Evolutionary conservation across 106 monocot species (phyloP).

Genomic region (Platanthera zijinensis): DNA sequence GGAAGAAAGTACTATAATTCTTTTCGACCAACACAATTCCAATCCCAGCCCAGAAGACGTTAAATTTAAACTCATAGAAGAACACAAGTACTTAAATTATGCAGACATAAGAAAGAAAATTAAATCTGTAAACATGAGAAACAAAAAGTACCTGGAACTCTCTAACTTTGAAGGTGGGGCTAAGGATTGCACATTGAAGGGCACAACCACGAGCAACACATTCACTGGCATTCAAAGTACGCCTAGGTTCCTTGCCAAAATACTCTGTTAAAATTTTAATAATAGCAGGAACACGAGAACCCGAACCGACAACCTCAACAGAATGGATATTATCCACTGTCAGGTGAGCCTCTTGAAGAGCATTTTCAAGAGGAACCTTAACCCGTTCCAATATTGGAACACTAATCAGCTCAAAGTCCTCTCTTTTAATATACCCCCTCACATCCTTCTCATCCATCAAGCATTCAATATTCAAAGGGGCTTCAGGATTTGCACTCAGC

Average conservation of each 20-base stretch:
- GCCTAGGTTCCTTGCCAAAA: constrained; percentile 47
- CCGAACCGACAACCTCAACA: constrained; percentile 62
- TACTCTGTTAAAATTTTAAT: constrained; percentile 38
- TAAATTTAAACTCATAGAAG: not conserved
- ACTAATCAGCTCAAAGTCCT: constrained; percentile 57
- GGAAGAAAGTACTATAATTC: not conserved
- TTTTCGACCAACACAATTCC: not conserved
- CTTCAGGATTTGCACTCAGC: constrained; percentile 59
- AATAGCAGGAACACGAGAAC: constrained; percentile 57
- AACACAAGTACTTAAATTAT: too few species aligned
- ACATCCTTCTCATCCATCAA: constrained; percentile 73
- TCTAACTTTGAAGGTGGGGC: constrained; percentile 56
- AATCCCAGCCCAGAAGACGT: not conserved
- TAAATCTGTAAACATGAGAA: not conserved
- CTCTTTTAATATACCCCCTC: constrained; percentile 44
- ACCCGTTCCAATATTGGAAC: constrained; percentile 41
- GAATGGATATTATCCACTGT: constrained; percentile 32
- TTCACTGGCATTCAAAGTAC: constrained; percentile 61
- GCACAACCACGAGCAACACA: constrained; percentile 68
- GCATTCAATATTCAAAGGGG: constrained; percentile 57
- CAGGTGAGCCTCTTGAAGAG: constrained; percentile 27
- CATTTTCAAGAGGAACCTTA: constrained; percentile 37
- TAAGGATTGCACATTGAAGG: constrained; percentile 56
- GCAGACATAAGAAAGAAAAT: not conserved
- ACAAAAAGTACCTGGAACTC: constrained; percentile 48